phyloP scores from a whole-genome alignment of 2,329 filamentous ascomycete genomes.

The Botrytis medusae region DNA sequence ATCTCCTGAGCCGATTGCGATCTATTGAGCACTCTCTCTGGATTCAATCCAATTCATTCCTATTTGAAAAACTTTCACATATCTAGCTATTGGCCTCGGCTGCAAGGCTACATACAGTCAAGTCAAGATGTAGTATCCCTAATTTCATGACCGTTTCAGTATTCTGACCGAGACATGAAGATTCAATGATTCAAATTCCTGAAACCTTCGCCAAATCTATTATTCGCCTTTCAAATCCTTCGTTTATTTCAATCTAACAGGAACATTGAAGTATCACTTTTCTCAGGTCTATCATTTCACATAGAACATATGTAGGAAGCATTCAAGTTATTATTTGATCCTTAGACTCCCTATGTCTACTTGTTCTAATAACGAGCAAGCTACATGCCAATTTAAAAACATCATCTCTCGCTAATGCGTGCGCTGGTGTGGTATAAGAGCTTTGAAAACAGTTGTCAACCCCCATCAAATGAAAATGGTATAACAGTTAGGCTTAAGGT shows the following conservation, averaged over 20 bases:
- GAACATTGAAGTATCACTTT: neutral
- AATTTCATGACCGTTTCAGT: neutral
- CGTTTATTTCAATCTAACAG: neutral
- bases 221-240: neutral
- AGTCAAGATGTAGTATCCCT: neutral
- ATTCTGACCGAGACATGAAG: neutral
- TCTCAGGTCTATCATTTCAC: neutral
- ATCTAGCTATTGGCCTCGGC: neutral
- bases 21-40: neutral
- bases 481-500: slow-evolving; percentile 9
- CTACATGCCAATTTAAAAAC: slow-evolving; percentile 5
- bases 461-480: slow-evolving; percentile 21
- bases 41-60: neutral
- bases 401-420: slow-evolving; percentile 13
- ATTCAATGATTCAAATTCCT: neutral
- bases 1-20: neutral
- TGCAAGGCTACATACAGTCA: neutral
- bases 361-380: slow-evolving; percentile 10
- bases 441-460: slow-evolving; percentile 13
- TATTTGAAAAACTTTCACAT: neutral
- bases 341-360: slow-evolving; percentile 7
- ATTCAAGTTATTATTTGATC: neutral
- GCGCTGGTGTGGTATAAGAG: slow-evolving; percentile 20
- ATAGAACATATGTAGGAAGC: neutral
- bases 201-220: neutral